Evolutionary conservation across 2,329 filamentous ascomycete genomes (phyloP).

Genomic region (Beauveria sp.): DNA sequence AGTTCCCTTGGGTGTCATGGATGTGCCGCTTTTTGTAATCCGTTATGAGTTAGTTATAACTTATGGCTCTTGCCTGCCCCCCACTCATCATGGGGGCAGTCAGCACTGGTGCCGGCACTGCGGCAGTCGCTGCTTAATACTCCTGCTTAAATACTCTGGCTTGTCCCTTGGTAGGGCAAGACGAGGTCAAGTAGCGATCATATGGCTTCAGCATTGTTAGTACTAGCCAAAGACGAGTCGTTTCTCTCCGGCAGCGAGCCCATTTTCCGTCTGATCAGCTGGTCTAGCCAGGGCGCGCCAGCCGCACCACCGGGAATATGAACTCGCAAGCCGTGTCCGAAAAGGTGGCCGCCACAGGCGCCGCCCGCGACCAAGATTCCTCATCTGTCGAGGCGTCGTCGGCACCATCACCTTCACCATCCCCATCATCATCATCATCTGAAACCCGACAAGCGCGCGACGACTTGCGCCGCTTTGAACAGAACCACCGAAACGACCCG

Average conservation of each 20-base stretch:
- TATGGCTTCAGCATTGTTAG: neutral
- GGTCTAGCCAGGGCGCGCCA: neutral
- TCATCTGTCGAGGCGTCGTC: neutral
- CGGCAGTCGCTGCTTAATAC: neutral
- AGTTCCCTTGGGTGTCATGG: no score
- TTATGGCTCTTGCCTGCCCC: neutral
- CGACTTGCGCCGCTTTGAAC: constrained; percentile 23
- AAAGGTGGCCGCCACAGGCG: neutral
- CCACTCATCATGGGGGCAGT: neutral
- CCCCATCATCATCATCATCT: no score
- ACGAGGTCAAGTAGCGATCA: neutral
- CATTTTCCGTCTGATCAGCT: neutral
- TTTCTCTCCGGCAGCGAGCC: neutral
- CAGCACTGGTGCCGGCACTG: neutral
- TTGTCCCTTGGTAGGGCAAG: no score
- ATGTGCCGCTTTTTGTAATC: constrained; percentile 15
- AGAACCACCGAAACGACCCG: constrained; percentile 27
- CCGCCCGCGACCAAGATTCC: neutral
- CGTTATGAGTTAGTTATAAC: no score
- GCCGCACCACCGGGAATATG: neutral
- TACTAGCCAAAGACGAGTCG: neutral
- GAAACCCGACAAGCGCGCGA: neutral
- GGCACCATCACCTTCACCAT: no score
- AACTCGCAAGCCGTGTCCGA: neutral
- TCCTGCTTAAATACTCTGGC: neutral